Evolutionary conservation across 805 yeast species (phyloP).

Genomic region (Yarrowia keelungensis): DNA sequence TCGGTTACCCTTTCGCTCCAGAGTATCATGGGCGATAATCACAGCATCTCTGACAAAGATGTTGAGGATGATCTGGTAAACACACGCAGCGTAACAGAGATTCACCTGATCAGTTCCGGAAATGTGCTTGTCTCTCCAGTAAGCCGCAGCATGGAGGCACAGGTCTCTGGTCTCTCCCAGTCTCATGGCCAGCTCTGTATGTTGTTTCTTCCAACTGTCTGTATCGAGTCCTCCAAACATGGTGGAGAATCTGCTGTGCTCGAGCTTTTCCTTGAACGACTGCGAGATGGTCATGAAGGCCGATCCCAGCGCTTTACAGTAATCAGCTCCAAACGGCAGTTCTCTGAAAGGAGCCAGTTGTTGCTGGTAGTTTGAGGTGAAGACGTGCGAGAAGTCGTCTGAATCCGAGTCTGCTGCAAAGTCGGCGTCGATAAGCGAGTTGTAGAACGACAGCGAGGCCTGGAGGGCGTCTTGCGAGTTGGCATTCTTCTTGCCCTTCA

Average conservation of each 20-base stretch:
- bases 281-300: constrained; percentile 34
- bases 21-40: constrained; percentile 16
- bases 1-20: constrained; percentile 21
- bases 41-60: constrained; percentile 8
- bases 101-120: constrained; percentile 31
- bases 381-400: constrained; percentile 17
- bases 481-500: constrained; percentile 31
- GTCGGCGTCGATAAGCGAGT: constrained; percentile 15
- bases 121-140: constrained; percentile 21
- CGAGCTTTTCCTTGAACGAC: constrained; percentile 28
- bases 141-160: constrained; percentile 27
- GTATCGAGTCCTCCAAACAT: constrained; percentile 19
- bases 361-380: constrained; percentile 18
- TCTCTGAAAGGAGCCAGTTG: constrained; percentile 32
- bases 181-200: constrained; percentile 24
- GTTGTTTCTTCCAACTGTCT: constrained; percentile 35
- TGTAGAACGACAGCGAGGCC: constrained; percentile 20
- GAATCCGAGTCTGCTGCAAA: constrained; percentile 5
- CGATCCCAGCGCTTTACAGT: constrained; percentile 28
- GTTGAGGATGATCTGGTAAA: constrained; percentile 35
- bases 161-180: constrained; percentile 15
- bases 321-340: constrained; percentile 34
- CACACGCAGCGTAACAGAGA: constrained; percentile 26
- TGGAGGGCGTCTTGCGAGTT: constrained; percentile 16
- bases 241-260: constrained; percentile 12